Evolutionary conservation across 805 yeast genomes (phyloP).

Genomic region (Pichia eremophila): DNA sequence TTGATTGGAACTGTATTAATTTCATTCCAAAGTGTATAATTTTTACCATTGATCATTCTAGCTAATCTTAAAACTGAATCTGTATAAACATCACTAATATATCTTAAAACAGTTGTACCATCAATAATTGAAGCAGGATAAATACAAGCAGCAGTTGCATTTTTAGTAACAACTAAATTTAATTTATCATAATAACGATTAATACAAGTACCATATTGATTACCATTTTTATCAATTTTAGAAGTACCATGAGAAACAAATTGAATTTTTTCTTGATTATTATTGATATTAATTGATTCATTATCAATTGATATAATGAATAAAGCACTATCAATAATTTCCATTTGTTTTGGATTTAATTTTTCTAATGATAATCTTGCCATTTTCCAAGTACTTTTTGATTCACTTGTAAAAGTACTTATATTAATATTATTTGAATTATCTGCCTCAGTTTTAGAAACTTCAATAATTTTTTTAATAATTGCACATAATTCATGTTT

Average conservation of each 20-base stretch:
- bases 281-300: constrained; percentile 36
- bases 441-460: constrained; percentile 29
- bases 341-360: constrained; percentile 30
- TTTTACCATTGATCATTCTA: constrained; percentile 46
- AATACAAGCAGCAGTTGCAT: constrained; percentile 50
- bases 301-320: constrained; percentile 44
- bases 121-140: constrained; percentile 54
- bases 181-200: constrained; percentile 53
- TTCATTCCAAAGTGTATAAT: constrained; percentile 43
- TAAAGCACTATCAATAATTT: constrained; percentile 38
- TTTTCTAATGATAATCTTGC: constrained; percentile 34
- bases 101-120: constrained; percentile 47
- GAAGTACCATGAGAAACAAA: constrained; percentile 47
- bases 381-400: constrained; percentile 38
- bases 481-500: constrained; percentile 41
- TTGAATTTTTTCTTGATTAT: constrained; percentile 40
- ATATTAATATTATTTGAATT: constrained; percentile 33
- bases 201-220: constrained; percentile 49
- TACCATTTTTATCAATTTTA: constrained; percentile 33
- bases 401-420: constrained; percentile 48
- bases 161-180: constrained; percentile 43
- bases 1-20: constrained; percentile 29
- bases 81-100: constrained; percentile 48
- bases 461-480: constrained; percentile 34
- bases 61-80: constrained; percentile 50